Evolutionary conservation across 495 filamentous ascomycete species (phyloP), one percentile per base, ranked within the genome.

Genomic region (Aspergillus ellipticus): DNA sequence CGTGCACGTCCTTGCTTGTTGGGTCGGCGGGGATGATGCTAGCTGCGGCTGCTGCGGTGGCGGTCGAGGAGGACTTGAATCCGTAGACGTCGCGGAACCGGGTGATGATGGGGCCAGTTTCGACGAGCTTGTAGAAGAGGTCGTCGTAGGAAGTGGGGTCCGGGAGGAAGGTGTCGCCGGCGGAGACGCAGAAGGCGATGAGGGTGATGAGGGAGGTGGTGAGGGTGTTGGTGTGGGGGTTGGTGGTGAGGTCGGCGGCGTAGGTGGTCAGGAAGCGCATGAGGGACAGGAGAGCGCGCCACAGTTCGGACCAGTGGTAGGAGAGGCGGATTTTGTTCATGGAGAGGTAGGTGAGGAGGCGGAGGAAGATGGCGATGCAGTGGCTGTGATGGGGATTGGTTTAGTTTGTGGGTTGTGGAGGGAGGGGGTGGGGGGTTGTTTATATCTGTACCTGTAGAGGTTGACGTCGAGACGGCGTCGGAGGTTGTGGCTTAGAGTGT

Each of bases 271-370:
- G 80, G 76, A 97, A 97, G 47, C 90, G 89, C 68, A 97, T 85
- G 47, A 97, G 85, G 22, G 89, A 87, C 20, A 97, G 84, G 15
- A 98, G 82, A 6, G 87, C 88, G 54, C 92, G 87, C 85, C 95
- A 98, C 28, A 97, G 81, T 55, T 97, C 90, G 22, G 92, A 86
- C 95, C 95, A 98, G 75, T 98, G 95, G 68, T 96, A 97, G 16
- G 78, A 68, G 28, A 94, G 77, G 39, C 89, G 82, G 54, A 85
- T 89, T 58, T 89, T 85, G 51, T 86, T 89, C 55, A 85, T 84
- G 42, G 88, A 88, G 15, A 96, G 81, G 72, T 91, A 92, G 19
- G 90, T 89, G 49, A 96, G 77, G 54, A 93, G 75, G 47, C 92
- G 87, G 48, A 92, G 79, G 55, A 92, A 79, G 53, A 95, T 85